Conservation (phyloP, 805 yeast species). For the Saccharomyces eubayanus region DNA sequence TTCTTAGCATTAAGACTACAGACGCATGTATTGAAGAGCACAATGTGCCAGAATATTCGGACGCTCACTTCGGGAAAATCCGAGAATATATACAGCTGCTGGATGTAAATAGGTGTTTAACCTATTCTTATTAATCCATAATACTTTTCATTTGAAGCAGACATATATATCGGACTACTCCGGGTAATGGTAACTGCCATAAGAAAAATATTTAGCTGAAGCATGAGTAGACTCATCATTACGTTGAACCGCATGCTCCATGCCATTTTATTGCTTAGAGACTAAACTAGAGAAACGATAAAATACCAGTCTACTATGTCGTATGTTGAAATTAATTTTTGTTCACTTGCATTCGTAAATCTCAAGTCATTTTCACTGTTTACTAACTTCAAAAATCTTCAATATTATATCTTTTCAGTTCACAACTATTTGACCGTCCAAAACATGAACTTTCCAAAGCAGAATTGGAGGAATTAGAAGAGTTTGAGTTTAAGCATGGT, state of each 20-base stretch:
- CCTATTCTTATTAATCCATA: not conserved
- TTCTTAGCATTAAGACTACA: not conserved
- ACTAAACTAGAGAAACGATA: not conserved
- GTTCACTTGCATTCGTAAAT: not conserved
- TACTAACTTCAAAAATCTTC: not conserved
- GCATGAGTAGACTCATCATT: not conserved
- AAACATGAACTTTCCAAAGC: constrained; percentile 70
- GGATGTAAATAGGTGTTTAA: not conserved
- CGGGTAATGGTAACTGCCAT: not conserved
- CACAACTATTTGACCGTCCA: constrained; percentile 61
- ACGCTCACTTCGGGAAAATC: not conserved
- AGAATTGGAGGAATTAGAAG: constrained; percentile 77
- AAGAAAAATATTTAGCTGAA: not conserved
- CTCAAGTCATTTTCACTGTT: not conserved
- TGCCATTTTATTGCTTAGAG: not conserved
- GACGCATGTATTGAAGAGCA: not conserved
- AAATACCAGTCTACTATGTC: constrained; percentile 1
- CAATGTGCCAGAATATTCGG: not conserved
- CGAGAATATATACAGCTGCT: not conserved
- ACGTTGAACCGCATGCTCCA: not conserved
- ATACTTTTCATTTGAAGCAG: not conserved
- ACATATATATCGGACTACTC: not conserved
- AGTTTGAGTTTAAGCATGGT: constrained; percentile 81
- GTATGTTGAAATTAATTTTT: constrained; percentile 2
- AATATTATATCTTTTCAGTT: constrained; percentile 33